Evolutionary conservation across 2,329 filamentous ascomycete species (phyloP).

Genomic region (Fusarium poae): DNA sequence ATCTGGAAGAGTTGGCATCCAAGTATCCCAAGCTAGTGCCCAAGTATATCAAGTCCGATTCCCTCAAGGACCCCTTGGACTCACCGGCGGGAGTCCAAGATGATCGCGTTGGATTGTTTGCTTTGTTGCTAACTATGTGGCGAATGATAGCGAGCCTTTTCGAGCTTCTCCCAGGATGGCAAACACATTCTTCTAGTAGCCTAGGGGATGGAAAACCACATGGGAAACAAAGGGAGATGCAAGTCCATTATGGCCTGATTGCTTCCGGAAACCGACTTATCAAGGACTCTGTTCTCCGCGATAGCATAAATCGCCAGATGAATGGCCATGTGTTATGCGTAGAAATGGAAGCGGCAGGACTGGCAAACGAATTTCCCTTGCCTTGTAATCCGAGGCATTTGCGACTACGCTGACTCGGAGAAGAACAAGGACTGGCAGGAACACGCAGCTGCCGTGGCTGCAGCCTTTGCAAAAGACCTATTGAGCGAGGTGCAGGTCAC

Average conservation of each 20-base stretch:
- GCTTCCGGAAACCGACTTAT: not conserved
- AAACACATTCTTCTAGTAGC: not conserved
- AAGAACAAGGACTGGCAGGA: not conserved
- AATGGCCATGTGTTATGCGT: not conserved
- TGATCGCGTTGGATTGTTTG: not conserved
- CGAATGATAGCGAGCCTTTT: not conserved
- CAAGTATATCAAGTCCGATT: slow-evolving; percentile 7
- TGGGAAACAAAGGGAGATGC: not conserved
- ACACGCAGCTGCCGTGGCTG: not conserved
- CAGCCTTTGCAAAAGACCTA: not conserved
- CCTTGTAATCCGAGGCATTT: slow-evolving; percentile 8
- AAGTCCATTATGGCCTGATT: not conserved
- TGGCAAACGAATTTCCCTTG: not conserved
- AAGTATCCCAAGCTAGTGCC: slow-evolving; percentile 14
- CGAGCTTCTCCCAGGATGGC: not conserved
- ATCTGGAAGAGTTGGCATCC: not conserved
- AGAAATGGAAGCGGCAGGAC: not conserved
- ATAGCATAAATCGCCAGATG: not conserved
- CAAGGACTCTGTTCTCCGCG: not conserved
- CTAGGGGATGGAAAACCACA: accelerated
- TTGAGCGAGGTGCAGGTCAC: not conserved
- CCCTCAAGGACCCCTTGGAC: not conserved
- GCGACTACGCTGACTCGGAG: slow-evolving; percentile 1
- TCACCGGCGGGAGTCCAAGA: not conserved
- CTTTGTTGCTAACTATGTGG: not conserved